phyloP scores from a whole-genome alignment of 2,329 filamentous ascomycete species.

The Rasamsonia emersonii region DNA sequence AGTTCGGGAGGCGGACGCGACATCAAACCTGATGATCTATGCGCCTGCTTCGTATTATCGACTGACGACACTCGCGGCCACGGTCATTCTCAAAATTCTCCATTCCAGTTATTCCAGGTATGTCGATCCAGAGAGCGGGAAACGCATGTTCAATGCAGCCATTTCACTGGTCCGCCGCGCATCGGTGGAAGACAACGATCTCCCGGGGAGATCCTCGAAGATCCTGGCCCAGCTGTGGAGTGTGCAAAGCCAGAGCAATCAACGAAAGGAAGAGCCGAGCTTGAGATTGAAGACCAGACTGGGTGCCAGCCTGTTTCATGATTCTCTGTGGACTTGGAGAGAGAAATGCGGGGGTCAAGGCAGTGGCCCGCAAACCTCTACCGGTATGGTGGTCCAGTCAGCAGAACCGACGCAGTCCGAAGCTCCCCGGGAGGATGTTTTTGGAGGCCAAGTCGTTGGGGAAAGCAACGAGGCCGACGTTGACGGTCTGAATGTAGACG shows the following conservation, averaged over 20 bases:
- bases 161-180: constrained; percentile 8
- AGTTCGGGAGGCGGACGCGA: not conserved
- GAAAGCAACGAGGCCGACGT: too few relatives aligned
- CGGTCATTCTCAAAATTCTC: constrained; percentile 5
- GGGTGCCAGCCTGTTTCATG: constrained; percentile 12
- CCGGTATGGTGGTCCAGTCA: not conserved
- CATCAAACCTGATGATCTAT: constrained; percentile 1
- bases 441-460: too few relatives aligned
- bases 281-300: constrained; percentile 10
- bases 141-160: constrained; percentile 9
- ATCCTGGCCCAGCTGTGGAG: constrained; percentile 13
- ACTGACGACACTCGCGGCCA: constrained; percentile 1
- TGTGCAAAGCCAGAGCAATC: constrained; percentile 5
- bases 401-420: too few relatives aligned
- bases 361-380: not conserved
- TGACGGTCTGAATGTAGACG: too few relatives aligned
- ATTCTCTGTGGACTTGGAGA: constrained; percentile 14
- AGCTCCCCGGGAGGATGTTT: too few relatives aligned
- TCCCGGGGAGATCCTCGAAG: constrained; percentile 11
- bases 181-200: constrained; percentile 13
- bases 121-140: constrained; percentile 11
- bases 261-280: constrained; percentile 7
- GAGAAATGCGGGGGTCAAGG: constrained; percentile 10
- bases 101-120: constrained; percentile 6
- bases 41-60: constrained; percentile 3